Evolutionary conservation across 2,329 filamentous ascomycete genomes (phyloP), one percentile per base, ranked within the genome.

Genomic region (Thielaviopsis euricoi): DNA sequence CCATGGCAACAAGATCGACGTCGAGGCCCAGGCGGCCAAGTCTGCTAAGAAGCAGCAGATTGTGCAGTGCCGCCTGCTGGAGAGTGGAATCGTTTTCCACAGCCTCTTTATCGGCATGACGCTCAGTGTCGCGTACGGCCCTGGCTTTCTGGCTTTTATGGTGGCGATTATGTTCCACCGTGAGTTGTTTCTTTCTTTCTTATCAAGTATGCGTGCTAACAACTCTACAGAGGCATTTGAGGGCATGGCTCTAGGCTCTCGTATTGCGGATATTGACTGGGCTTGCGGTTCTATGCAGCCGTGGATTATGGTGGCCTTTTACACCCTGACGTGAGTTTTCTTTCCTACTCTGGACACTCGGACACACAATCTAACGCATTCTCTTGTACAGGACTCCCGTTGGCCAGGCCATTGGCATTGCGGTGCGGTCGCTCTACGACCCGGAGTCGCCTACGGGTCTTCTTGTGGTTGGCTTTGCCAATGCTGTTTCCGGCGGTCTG

Each of bases 101-200:
- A 86, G 82, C 66, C 75, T 90, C 61, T 91, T 91, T 66, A 90
- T 91, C 63, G 87, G 87, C 61, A 89, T 90, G 85, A 85, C 87
- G 3, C 76, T 91, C 49, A 87, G 84, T 33, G 86, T 91, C 7
- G 83, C 86, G 2, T 85, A 85, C 0, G 86, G 86, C 0, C 82
- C 83, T 9, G 80, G 84, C 4, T 91, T 91, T 65, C 76, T 87
- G 57, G 82, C 90, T n/a, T 81, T 91, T 59, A 76, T 90, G 1
- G 76, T 89, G 52, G 87, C 87, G 55, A 89, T 91, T 64, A 78
- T 79, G 56, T 90, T 90, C 68, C 87, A 91, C 65, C 85, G 68
- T 70, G 64, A 61, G 69, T 23, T 12, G 25, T 19, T 22, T 50
- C 6, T 22, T 22, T 22, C 12, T n/a, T 50, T 50, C 7, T 9